A percentile compares a stretch with the other conserved stretches of the same genome.
Conservation (phyloP, 176 grass and related monocot species). For the Phoenix roebelenii region DNA sequence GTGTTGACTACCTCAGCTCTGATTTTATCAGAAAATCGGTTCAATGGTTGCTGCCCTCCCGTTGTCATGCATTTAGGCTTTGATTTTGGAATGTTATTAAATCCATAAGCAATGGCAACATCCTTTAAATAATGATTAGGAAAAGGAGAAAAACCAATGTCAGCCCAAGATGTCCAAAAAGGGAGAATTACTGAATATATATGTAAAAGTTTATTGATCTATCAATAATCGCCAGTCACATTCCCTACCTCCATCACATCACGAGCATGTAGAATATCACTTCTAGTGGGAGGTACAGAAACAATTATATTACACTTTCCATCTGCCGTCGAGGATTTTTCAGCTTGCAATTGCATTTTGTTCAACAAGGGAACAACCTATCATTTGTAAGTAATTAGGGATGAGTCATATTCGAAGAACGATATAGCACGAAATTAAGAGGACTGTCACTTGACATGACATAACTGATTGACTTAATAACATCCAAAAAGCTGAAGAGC, state of each 20-base stretch:
- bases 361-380: constrained; percentile 79
- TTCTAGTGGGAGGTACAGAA: constrained; percentile 74
- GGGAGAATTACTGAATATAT: no score
- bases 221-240: no score
- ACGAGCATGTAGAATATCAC: constrained; percentile 65
- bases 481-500: no score
- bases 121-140: constrained; percentile 37
- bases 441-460: no score
- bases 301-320: constrained; percentile 33
- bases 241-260: constrained; percentile 54
- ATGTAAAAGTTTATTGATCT: no score
- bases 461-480: no score
- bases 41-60: constrained; percentile 76
- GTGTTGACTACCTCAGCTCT: constrained; percentile 57
- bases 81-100: constrained; percentile 91
- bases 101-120: constrained; percentile 96
- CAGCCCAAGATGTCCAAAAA: no score
- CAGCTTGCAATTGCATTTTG: constrained; percentile 93
- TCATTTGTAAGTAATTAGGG: constrained; percentile 8
- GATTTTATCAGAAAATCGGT: constrained; percentile 93
- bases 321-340: constrained; percentile 23
- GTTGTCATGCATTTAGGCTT: constrained; percentile 81
- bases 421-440: no score
- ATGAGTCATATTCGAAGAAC: no score
- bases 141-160: background rate